These are phyloP conservation scores for Boletellus deceptivus DNA, from an alignment of 1,284 basidiomycete genomes.

Conservation along the genomic window DNA sequence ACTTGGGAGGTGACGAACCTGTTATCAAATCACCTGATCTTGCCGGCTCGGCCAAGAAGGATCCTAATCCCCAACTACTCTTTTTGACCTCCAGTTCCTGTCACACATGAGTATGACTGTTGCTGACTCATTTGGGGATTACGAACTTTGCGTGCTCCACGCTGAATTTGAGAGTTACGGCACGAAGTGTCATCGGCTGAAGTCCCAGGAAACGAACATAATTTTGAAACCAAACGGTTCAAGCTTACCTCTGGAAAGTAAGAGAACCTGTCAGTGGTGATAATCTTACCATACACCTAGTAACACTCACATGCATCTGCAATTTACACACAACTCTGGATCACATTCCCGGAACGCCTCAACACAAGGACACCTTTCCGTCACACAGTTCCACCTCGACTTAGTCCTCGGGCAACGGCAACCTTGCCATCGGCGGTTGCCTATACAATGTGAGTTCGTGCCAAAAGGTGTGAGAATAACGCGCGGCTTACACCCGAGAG, in stretches of 20 bases:
- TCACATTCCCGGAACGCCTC: conserved; percentile 41
- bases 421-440: conserved; percentile 39
- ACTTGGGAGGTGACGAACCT: conserved; percentile 32
- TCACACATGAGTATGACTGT: conserved; percentile 1
- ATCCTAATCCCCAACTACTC: conserved; percentile 42
- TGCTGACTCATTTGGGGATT: neutral
- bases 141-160: conserved; percentile 25
- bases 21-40: conserved; percentile 34
- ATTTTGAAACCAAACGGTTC: neutral
- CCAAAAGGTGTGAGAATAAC: neutral
- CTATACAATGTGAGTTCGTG: conserved; percentile 16
- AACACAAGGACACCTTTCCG: conserved; percentile 38
- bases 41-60: conserved; percentile 39
- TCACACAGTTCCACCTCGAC: conserved; percentile 24
- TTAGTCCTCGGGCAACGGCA: conserved; percentile 37
- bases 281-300: neutral
- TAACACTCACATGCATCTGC: conserved; percentile 27
- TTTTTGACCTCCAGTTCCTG: conserved; percentile 37
- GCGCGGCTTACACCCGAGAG: conserved; percentile 33
- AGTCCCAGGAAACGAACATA: neutral
- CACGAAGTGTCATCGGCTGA: conserved; percentile 25
- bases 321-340: conserved; percentile 33
- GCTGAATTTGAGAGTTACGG: conserved; percentile 33
- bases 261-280: neutral
- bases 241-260: conserved; percentile 27